Base-by-base conservation (phyloP, 768 basidiomycete genomes). In the Tricholoma matsutake region DNA sequence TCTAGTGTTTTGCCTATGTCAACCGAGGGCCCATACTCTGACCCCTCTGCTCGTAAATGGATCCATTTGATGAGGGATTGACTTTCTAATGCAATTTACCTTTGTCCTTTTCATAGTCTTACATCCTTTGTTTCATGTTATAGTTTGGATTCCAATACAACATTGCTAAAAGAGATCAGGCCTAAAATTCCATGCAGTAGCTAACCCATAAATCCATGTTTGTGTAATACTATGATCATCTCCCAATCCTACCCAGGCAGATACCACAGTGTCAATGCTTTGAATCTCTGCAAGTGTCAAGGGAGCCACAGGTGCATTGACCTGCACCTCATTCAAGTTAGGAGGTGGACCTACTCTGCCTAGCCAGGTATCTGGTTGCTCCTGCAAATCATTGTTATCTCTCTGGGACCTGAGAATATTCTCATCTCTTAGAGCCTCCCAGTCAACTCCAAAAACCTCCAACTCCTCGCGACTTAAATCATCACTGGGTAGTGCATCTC, bases 381-480 rank as follows among this genome's bases (percentile, higher is more conserved):
- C 45, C 45, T 47, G 45, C 20, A 47, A 25, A 47, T 47, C 45
- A 47, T 47, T 47, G 20, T 47, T 47, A 47, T 47, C 20, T 25
- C 45, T 47, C 45, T 47, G 45, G 45, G 45, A 47, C 45, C 22
- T 3, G n/a, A 47, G 20, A 25, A 47, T 11, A 32, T 62, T 28
- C 10, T 68, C 64, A 14, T 69, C 61, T 10, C 64, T 60, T 1
- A 69, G 56, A 13, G 52, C 73, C 39, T 70, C 67, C 71, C 71
- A 73, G 59, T 74, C 73, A 13, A 73, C 64, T 16, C 68, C 70
- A 63, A 64, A 71, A 2, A 62, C 65, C 54, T 69, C 69, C 13
- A 64, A 54, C 25, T 69, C 66, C 8, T 63, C 66, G 4, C 57
- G 58, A 14, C 49, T 13, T 43, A 68, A 37, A 31, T 28, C 22